Conservation (phyloP, 192 early-diverging fungal genomes). For the Coemansia sp. region DNA sequence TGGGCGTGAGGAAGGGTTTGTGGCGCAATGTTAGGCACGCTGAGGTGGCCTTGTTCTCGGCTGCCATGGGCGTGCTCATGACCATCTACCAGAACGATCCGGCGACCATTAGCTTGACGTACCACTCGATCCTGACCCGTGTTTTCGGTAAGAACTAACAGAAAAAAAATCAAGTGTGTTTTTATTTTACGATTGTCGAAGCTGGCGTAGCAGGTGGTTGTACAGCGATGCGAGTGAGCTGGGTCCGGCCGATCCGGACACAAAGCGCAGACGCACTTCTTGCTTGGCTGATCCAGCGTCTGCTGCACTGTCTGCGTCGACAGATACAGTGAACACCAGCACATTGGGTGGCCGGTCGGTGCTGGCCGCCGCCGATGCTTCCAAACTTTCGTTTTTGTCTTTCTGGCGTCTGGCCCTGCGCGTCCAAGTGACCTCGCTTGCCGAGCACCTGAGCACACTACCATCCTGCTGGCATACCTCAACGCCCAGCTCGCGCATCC, state of each 20-base stretch:
- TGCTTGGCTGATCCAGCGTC: too few species aligned
- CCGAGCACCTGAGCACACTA: slow-evolving; percentile 4
- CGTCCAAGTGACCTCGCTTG: slow-evolving; percentile 27
- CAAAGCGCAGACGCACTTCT: too few species aligned
- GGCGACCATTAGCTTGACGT: slow-evolving; percentile 66
- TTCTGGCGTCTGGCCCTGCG: slow-evolving; percentile 23
- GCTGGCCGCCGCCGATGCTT: too few species aligned
- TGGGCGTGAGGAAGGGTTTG: slow-evolving; percentile 56
- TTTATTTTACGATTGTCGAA: neutral
- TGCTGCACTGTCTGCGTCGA: slow-evolving; percentile 12
- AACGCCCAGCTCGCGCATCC: slow-evolving; percentile 12
- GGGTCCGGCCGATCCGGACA: too few species aligned
- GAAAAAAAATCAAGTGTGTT: neutral
- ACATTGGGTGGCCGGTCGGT: too few species aligned
- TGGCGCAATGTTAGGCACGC: slow-evolving; percentile 63
- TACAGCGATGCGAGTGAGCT: slow-evolving; percentile 31
- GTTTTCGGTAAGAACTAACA: slow-evolving; percentile 76
- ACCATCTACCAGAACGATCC: slow-evolving; percentile 78
- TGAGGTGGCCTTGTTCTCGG: slow-evolving; percentile 69
- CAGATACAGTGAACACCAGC: slow-evolving; percentile 10
- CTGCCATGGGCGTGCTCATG: slow-evolving; percentile 76
- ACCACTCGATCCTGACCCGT: slow-evolving; percentile 73
- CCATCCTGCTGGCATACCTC: neutral
- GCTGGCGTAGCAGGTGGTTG: slow-evolving; percentile 15
- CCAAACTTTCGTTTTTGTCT: neutral